Evolutionary conservation across 805 yeast genomes (phyloP), one percentile per base, ranked within the genome.

Genomic region (Cyberlindnera subsufficiens): DNA sequence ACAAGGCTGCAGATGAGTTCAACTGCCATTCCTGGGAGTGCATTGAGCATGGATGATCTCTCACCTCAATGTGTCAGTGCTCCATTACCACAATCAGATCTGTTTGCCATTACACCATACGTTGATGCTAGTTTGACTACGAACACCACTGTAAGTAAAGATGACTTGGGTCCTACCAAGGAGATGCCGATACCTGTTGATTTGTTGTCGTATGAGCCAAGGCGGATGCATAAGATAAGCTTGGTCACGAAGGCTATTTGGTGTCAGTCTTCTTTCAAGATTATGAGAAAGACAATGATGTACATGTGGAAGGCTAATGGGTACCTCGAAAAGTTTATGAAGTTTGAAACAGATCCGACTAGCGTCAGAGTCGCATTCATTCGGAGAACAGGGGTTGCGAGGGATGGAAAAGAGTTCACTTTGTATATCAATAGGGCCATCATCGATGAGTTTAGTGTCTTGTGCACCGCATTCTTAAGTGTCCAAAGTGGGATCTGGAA

Each of bases 281-380:
- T 48, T 18, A 15, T 32, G 5, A 50, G 36, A 33, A 40, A 34
- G 18, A 27, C 40, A 5, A 27, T 45, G 32, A 22, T 35, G 11
- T 53, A 53, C 36, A 31, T 10, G 16, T 54, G 58, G 58, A 35
- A 32, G 16, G 37, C 50, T 7, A 51, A 37, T 39, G 57, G 58
- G 1, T 51, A 55, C 30, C 42, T 55, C 8, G 57, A 54, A 39
- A 51, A 42, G 29, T 15, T 30, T 5, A 15, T 38, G 6, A 38
- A 30, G 20, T 32, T 43, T 32, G 40, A 36, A 17, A 11, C 36
- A 3, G 45, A 40, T 17, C 39, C 40, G 4, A 42, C 53, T 3
- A 32, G 43, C 13, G 50, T 50, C 30, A 40, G 54, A 30, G 44
- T 52, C 38, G 54, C 51, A 11, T 35, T 35, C n/a, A 37, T 40